Conservation (phyloP, 257 asterid species). For the Penstemon davidsonii region DNA sequence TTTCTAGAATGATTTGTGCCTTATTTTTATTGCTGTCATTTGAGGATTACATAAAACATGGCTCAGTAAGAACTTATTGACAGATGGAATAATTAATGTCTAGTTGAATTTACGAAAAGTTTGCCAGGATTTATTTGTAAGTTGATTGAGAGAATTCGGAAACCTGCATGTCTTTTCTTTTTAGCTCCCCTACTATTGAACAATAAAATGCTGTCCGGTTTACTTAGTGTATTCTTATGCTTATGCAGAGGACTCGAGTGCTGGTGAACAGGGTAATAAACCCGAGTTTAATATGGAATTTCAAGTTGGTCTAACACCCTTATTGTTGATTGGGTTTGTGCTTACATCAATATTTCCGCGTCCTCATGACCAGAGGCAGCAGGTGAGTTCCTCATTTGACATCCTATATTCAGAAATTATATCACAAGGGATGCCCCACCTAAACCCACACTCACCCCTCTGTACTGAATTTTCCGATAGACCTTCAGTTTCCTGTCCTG, state of each 20-base stretch:
- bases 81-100: neutral
- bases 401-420: neutral
- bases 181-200: neutral
- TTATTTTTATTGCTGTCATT: neutral
- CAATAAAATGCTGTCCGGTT: constrained; percentile 1
- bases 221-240: constrained; percentile 21
- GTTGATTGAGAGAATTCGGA: neutral
- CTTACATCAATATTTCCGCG: constrained; percentile 28
- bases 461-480: too few species aligned
- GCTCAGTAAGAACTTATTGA: constrained; percentile 1
- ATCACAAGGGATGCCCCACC: too few species aligned
- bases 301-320: constrained; percentile 31
- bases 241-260: constrained; percentile 46
- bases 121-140: neutral
- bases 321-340: constrained; percentile 32
- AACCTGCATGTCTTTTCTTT: neutral
- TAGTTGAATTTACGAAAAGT: neutral
- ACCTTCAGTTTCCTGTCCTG: too few species aligned
- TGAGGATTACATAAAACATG: too few species aligned
- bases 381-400: constrained; percentile 40
- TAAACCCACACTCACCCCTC: too few species aligned
- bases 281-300: constrained; percentile 26
- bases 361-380: constrained; percentile 40
- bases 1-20: neutral
- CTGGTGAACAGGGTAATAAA: constrained; percentile 47